Conservation (phyloP, 73 alveolate species). For the Paramecium octaurelia region DNA sequence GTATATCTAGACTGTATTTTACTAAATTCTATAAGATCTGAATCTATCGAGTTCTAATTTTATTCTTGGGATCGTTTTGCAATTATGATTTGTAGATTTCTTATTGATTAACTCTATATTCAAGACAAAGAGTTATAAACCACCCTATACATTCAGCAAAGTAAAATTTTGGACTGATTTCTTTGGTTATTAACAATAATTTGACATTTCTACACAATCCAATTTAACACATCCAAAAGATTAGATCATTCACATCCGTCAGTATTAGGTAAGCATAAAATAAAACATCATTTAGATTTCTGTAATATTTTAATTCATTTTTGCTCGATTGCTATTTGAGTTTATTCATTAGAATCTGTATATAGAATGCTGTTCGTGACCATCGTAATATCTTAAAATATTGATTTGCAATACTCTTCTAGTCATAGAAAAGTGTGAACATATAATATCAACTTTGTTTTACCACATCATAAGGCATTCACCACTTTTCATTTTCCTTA, state of each 20-base stretch:
- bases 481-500: not conserved
- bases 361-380: slow-evolving; percentile 28
- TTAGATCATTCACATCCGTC: not conserved
- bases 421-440: slow-evolving; percentile 23
- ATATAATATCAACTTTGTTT: not conserved
- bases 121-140: not conserved
- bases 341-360: not conserved
- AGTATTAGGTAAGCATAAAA: not conserved
- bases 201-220: slow-evolving; percentile 36
- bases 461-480: not conserved
- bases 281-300: not conserved
- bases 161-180: slow-evolving; percentile 8
- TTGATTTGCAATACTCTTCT: slow-evolving; percentile 22
- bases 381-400: slow-evolving; percentile 34
- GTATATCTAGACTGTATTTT: not conserved
- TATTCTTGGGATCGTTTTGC: not conserved
- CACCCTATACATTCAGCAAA: not conserved
- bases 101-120: not conserved
- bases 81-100: not conserved
- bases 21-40: not conserved
- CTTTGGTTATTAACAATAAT: not conserved
- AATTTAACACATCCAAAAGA: slow-evolving; percentile 25
- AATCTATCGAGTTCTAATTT: not conserved
- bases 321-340: not conserved
- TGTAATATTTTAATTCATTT: not conserved